Evolutionary conservation across 2,329 filamentous ascomycete species (phyloP).

Genomic region (Nemania sp.): DNA sequence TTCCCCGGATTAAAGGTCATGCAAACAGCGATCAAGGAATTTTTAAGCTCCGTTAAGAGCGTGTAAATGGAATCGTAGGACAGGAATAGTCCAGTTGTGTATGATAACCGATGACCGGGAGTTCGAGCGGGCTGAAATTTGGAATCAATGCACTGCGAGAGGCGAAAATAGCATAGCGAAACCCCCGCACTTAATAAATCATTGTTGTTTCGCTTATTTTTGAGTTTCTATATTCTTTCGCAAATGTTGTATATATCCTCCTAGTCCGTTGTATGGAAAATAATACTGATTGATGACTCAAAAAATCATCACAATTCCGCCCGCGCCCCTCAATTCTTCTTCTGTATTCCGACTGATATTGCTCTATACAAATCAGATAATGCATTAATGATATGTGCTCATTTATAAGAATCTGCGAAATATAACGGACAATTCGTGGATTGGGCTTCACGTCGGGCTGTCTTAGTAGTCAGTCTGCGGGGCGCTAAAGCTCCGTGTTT

Average conservation of each 20-base stretch:
- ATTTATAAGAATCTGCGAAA: too few species aligned
- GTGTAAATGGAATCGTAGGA: background rate
- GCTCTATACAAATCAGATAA: too few species aligned
- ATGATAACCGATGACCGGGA: background rate
- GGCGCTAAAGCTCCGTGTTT: conserved; percentile 30
- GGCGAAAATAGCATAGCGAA: background rate
- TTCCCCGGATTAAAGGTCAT: conserved; percentile 36
- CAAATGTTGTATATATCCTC: too few species aligned
- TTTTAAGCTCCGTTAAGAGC: conserved; percentile 25
- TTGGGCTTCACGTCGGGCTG: background rate
- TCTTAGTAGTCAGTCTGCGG: background rate
- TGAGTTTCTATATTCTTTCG: background rate
- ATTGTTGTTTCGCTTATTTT: background rate
- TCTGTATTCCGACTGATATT: too few species aligned
- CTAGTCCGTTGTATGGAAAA: too few species aligned
- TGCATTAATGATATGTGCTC: too few species aligned
- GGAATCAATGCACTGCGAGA: background rate
- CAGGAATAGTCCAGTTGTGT: too few species aligned
- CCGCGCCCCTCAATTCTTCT: too few species aligned
- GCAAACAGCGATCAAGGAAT: conserved; percentile 27
- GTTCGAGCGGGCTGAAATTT: background rate
- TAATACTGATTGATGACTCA: too few species aligned
- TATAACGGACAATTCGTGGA: too few species aligned
- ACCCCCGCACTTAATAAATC: background rate
- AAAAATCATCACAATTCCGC: too few species aligned